Percentiles rank a stretch among this genome's conserved stretches.
phyloP scores from a whole-genome alignment of 163 green algal genomes.

The Prototheca cutis region DNA sequence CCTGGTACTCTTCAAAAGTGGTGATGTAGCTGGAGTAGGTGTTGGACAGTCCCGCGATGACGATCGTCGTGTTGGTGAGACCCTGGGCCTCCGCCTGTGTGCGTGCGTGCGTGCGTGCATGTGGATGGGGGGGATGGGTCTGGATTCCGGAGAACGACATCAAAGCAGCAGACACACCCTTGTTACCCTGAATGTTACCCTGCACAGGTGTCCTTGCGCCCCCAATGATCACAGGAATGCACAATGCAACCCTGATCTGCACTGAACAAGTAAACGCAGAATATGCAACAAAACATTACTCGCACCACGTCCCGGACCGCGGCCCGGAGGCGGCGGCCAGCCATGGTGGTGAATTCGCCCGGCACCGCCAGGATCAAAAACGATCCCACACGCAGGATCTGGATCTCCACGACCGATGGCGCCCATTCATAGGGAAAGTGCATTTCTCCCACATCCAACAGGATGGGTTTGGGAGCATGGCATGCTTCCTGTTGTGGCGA shows the following conservation, averaged over 20 bases:
- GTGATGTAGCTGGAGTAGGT: slow-evolving; percentile 76
- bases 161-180: too few relatives aligned
- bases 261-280: too few relatives aligned
- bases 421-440: slow-evolving; percentile 41
- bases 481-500: slow-evolving; percentile 50
- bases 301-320: slow-evolving; percentile 35
- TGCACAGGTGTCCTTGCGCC: too few relatives aligned
- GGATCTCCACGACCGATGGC: slow-evolving; percentile 57
- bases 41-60: slow-evolving; percentile 68
- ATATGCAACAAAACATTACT: too few relatives aligned
- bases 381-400: slow-evolving; percentile 51
- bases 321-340: slow-evolving; percentile 53
- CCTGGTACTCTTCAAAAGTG: slow-evolving; percentile 65
- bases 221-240: too few relatives aligned
- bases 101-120: not conserved
- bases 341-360: slow-evolving; percentile 78
- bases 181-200: too few relatives aligned
- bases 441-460: slow-evolving; percentile 63
- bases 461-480: slow-evolving; percentile 74
- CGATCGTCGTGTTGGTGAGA: slow-evolving; percentile 26
- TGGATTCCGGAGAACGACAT: too few relatives aligned
- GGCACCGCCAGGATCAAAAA: slow-evolving; percentile 62
- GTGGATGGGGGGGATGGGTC: too few relatives aligned
- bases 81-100: slow-evolving; percentile 26
- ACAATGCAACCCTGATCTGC: too few relatives aligned